Evolutionary conservation across 2,329 filamentous ascomycete genomes (phyloP).

Genomic region (Ciborinia camelliae): DNA sequence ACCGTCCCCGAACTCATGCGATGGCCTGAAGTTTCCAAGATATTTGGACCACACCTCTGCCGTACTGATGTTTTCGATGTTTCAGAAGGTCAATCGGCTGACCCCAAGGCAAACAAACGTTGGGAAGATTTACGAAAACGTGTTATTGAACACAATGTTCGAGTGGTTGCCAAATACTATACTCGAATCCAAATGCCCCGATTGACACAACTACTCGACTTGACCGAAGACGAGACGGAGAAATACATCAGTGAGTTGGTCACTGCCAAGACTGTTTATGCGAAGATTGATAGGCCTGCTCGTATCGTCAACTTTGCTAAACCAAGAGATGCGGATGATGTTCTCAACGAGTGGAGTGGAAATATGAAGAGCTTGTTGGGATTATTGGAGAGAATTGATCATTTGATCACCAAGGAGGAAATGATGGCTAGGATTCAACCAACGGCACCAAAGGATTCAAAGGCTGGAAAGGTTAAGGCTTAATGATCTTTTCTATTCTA

Average conservation of each 20-base stretch:
- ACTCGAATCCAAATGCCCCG: constrained; percentile 92
- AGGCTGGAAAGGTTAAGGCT: constrained; percentile 40
- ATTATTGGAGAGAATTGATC: constrained; percentile 85
- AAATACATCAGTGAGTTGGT: constrained; percentile 98
- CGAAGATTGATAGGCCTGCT: constrained; percentile 93
- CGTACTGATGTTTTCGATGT: constrained; percentile 85
- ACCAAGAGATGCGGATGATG: constrained; percentile 89
- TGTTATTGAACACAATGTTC: constrained; percentile 98
- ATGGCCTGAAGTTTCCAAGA: constrained; percentile 88
- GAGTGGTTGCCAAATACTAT: constrained; percentile 97
- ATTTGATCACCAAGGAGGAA: constrained; percentile 98
- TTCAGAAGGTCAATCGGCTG: constrained; percentile 59
- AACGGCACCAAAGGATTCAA: constrained; percentile 36
- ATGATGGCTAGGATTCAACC: constrained; percentile 99
- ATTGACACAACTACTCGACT: constrained; percentile 83
- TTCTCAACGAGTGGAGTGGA: constrained; percentile 96
- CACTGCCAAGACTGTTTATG: constrained; percentile 95
- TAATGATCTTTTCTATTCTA: constrained; percentile 19
- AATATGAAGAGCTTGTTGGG: constrained; percentile 95
- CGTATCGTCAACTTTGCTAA: constrained; percentile 91
- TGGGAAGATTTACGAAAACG: constrained; percentile 97
- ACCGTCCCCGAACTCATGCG: constrained; percentile 96
- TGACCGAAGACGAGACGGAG: constrained; percentile 93
- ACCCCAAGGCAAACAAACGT: constrained; percentile 77
- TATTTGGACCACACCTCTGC: constrained; percentile 85